A percentile compares a stretch with the other conserved stretches of the same genome.
These are phyloP conservation scores for Cryptomeria japonica DNA, from an alignment of 75 land plant species.

Conservation along the genomic window DNA sequence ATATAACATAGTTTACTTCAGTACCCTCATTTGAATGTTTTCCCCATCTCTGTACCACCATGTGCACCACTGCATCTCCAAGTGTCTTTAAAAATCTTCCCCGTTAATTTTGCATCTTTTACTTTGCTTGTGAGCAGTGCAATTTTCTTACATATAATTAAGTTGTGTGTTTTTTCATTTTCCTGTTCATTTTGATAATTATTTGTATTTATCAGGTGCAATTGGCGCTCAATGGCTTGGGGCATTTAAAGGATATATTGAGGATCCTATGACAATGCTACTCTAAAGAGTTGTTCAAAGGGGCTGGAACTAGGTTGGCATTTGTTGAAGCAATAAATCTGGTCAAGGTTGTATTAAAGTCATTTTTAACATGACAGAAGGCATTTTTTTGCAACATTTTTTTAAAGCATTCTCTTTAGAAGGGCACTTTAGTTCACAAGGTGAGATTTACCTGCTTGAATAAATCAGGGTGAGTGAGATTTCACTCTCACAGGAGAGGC, in stretches of 20 bases:
- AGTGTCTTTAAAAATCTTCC: neutral
- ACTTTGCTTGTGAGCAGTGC: conserved; percentile 4
- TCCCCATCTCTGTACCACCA: neutral
- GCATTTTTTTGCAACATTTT: neutral
- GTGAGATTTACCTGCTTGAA: neutral
- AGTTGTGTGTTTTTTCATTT: neutral
- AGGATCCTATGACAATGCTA: conserved; percentile 89
- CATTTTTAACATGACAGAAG: neutral
- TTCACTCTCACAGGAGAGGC: neutral
- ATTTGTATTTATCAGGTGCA: conserved; percentile 64
- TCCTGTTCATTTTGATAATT: conserved; percentile 3
- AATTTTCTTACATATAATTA: neutral
- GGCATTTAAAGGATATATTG: conserved; percentile 95
- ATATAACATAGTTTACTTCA: too few relatives aligned
- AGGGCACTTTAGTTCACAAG: neutral
- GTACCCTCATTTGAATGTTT: neutral
- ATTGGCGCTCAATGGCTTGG: conserved; percentile 98
- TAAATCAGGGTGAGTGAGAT: neutral
- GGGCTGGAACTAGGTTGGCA: neutral
- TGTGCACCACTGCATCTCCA: neutral
- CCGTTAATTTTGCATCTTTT: conserved; percentile 13
- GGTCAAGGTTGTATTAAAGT: neutral
- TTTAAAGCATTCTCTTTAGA: neutral
- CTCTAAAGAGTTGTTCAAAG: conserved; percentile 34
- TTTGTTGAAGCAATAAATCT: conserved; percentile 4